phyloP scores from a whole-genome alignment of 805 yeast species.

The Vanderwaltozyma yarrowii region DNA sequence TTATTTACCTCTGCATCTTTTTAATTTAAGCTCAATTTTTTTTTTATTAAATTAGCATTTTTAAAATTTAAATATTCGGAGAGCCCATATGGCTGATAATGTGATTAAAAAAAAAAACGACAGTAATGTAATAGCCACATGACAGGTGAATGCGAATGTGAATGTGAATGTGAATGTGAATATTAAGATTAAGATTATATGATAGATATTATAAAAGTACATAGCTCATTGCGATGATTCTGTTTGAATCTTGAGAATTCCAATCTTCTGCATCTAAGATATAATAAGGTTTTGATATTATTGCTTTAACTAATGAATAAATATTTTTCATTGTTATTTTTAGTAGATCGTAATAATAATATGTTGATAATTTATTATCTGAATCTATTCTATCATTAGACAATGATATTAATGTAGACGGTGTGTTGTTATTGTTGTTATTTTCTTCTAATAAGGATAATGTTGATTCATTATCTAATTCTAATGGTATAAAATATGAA shows the following conservation, averaged over 20 bases:
- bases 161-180: no score
- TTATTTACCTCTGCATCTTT: no score
- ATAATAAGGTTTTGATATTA: background rate
- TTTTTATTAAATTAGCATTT: no score
- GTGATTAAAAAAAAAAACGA: no score
- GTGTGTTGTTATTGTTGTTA: background rate
- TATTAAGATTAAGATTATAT: background rate
- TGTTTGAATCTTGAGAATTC: background rate
- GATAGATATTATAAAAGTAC: slow-evolving; percentile 1
- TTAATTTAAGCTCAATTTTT: no score
- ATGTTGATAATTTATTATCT: background rate
- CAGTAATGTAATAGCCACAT: no score
- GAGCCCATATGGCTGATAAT: no score
- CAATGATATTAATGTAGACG: background rate
- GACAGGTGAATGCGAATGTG: no score
- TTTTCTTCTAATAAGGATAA: background rate
- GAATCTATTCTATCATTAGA: no score
- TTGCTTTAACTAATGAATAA: background rate
- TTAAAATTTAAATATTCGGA: no score
- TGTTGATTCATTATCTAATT: background rate
- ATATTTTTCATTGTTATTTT: background rate
- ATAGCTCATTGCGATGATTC: slow-evolving; percentile 3
- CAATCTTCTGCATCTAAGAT: background rate
- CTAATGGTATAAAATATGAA: slow-evolving; percentile 12
- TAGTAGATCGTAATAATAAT: background rate